Base-by-base conservation (phyloP, 805 yeast species). In the Debaryomyces tyrocola region DNA sequence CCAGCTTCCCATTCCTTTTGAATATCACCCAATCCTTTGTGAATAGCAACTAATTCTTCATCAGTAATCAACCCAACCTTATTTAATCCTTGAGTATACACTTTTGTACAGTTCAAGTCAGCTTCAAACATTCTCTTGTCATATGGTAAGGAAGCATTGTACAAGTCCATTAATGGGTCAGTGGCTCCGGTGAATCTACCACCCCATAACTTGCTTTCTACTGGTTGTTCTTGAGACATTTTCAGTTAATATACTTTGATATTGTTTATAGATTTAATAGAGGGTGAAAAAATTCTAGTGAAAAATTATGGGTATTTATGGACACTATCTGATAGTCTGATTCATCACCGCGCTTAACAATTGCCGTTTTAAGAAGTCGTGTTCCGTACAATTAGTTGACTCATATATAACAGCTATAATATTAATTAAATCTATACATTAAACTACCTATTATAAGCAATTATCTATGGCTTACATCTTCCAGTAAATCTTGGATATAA, bases 401-500 rank as follows among this genome's bases (percentile, higher is more conserved):
- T 24, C 27, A 24, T 28, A 24, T 28, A 28, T 31, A n/a, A 31
- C 14, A 31, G 14, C 14, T 20, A 18, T n/a, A 9, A 8, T 10
- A 37, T 37, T 11, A 18, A 37, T 37, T 20, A 20, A 37, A 10
- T 37, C 21, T 37, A 37, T 24, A 37, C 29, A 37, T 37, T 20
- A 18, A 8, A 18, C 14, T n/a, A 28, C 27, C 8, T 24, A 21
- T 15, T 14, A 11, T 15, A 14, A 15, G 14, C 17, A 39, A 27
- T 12, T 17, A 37, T n/a, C 59, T 72, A 92, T 74, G 99, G 99
- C 74, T 83, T 89, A 78, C 98, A 92, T 79, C 99, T 85, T 52
- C 98, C 99, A 46, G 96, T 78, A 79, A 89, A 94, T 74, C 99
- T 88, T 56, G 99, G 99, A 70, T 92, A 94, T 70, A 95, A 78